Evolutionary conservation across 2,329 filamentous ascomycete species (phyloP), one percentile per base, ranked within the genome.

Genomic region (Aurifilum marmelostoma): DNA sequence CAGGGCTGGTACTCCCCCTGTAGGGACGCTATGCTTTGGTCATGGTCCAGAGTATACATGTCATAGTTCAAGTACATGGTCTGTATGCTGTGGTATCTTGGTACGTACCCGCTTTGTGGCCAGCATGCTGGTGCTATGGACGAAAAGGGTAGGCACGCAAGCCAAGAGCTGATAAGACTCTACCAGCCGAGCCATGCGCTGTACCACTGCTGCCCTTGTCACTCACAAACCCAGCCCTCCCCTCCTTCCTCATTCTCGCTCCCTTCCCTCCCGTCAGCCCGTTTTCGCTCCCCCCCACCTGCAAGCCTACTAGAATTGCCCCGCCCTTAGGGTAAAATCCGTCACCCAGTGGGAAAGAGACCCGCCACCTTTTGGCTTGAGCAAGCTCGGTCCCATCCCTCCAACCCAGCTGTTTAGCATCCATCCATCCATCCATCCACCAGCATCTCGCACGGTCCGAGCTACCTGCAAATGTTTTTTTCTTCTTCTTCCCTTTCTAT

Each of bases 211-310:
- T 54, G 29, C n/a, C 32, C 47, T 39, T 37, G 62, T 64, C 52
- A 32, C 47, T 24, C 27, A 21, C 32, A 64, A 64, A 54, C 43
- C 27, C 29, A 27, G 2, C 18, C 9, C 16, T 18, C 32, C 41
- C 41, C 43, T 64, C 62, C 62, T 56, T 64, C 62, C 62, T 64
- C 47, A 21, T 56, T 56, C 52, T 29, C 52, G 52, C 52, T 29
- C 52, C 14, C 24, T 56, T 56, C 11, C 18, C 39, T 43, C 39
- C 41, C 41, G 41, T 43, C 41, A 43, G 41, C 41, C 41, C 41
- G 41, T 43, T 43, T 43, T 43, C 41, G 41, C 41, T 43, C 41
- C 41, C 41, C 41, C 41, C 41, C 41, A 43, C 41, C 16, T 6
- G 21, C 16, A 21, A 43, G 16, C 16, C 8, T n/a, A 9, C 43